A percentile compares a stretch with the other conserved stretches of the same genome.
Evolutionary conservation across 805 yeast genomes (phyloP).

Genomic region (Maudiozyma serrabonitensis): DNA sequence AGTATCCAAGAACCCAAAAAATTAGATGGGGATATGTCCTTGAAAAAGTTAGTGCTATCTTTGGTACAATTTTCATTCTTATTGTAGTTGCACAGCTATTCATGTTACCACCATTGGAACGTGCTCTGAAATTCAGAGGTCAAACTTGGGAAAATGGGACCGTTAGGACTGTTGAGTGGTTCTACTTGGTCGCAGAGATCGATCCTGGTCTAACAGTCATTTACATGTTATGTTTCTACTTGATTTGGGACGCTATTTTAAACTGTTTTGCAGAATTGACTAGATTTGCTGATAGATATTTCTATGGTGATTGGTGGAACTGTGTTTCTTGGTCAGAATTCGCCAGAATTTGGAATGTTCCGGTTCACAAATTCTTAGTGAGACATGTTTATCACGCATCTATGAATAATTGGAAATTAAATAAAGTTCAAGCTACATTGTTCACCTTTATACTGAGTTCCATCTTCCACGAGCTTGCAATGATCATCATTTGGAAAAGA

Average conservation of each 20-base stretch:
- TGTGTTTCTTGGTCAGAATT: conserved; percentile 89
- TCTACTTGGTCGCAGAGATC: conserved; percentile 48
- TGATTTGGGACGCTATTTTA: conserved; percentile 92
- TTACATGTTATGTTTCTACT: conserved; percentile 70
- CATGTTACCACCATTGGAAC: conserved; percentile 63
- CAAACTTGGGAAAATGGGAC: conserved; percentile 15
- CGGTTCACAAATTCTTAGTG: conserved; percentile 80
- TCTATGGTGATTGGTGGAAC: conserved; percentile 98
- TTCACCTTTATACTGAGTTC: conserved; percentile 74
- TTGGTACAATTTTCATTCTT: conserved; percentile 82
- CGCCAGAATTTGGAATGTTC: conserved; percentile 88
- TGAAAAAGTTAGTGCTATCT: conserved; percentile 65
- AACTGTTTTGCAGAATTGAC: conserved; percentile 87
- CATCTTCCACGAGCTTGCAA: conserved; percentile 79
- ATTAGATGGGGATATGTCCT: conserved; percentile 63
- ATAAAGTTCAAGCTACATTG: conserved; percentile 60
- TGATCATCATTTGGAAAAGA: conserved; percentile 77
- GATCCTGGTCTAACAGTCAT: conserved; percentile 71
- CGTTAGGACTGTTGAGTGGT: conserved; percentile 19
- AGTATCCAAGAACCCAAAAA: conserved; percentile 63
- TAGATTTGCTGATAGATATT: conserved; percentile 78
- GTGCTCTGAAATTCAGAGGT: conserved; percentile 44
- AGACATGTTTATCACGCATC: conserved; percentile 93
- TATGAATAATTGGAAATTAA: conserved; percentile 61
- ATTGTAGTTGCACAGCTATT: conserved; percentile 64